Evolutionary conservation across 148 eudicot species (phyloP).

Genomic region (Chenopodium berlandieri): DNA sequence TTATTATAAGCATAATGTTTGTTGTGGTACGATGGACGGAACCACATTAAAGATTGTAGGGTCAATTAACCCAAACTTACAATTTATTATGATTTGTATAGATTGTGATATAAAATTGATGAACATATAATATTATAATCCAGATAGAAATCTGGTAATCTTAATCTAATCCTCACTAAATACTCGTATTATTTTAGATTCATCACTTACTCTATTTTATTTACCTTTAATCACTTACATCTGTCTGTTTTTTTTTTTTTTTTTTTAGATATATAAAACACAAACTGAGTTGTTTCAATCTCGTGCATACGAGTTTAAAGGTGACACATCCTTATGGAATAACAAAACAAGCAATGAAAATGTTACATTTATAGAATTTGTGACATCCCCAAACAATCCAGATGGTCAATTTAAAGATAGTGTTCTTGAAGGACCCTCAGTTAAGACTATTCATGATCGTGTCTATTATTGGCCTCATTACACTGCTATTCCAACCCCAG

Average conservation of each 20-base stretch:
- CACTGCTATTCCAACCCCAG: slow-evolving; percentile 44
- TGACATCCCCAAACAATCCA: slow-evolving; percentile 59
- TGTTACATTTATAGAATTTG: slow-evolving; percentile 42
- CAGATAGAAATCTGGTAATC: too few relatives aligned
- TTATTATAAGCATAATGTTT: too few relatives aligned
- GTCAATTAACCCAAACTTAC: too few relatives aligned
- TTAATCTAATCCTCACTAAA: too few relatives aligned
- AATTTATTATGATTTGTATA: too few relatives aligned
- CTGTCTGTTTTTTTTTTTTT: background rate
- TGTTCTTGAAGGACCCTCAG: slow-evolving; percentile 32
- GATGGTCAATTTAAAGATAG: slow-evolving; percentile 38
- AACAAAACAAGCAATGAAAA: slow-evolving; percentile 26
- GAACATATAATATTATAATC: too few relatives aligned
- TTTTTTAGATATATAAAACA: slow-evolving; percentile 36
- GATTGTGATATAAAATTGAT: too few relatives aligned
- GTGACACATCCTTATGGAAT: slow-evolving; percentile 49
- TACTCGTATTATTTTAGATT: too few relatives aligned
- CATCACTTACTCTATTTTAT: too few relatives aligned
- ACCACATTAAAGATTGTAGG: too few relatives aligned
- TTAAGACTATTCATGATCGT: slow-evolving; percentile 43
- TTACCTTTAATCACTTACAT: too few relatives aligned
- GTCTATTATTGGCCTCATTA: slow-evolving; percentile 69
- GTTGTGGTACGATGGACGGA: too few relatives aligned
- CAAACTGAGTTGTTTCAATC: slow-evolving; percentile 53
- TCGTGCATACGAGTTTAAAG: slow-evolving; percentile 37